Conservation (phyloP, 1,284 basidiomycete genomes). For the Fomitopsis palustris region DNA sequence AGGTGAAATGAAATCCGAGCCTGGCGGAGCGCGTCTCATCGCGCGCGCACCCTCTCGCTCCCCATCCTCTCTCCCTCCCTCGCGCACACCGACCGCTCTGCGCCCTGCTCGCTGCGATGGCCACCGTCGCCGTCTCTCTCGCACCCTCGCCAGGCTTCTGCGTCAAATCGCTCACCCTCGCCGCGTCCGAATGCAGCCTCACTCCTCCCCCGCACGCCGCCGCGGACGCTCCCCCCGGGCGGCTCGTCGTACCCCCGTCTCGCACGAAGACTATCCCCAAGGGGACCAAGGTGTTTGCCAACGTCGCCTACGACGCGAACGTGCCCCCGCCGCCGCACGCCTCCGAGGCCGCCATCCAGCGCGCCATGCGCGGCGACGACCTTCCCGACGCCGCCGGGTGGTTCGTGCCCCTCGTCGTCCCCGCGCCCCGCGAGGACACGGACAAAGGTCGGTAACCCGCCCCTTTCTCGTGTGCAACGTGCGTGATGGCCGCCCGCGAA, state of each 20-base stretch:
- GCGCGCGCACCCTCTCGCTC: background rate
- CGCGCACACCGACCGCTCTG: background rate
- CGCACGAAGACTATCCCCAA: constrained; percentile 33
- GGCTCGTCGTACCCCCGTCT: constrained; percentile 20
- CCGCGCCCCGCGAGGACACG: constrained; percentile 53
- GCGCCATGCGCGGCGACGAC: constrained; percentile 50
- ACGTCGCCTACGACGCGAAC: constrained; percentile 63
- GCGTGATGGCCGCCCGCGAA: background rate
- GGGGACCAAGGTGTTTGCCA: constrained; percentile 65
- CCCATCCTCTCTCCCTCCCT: background rate
- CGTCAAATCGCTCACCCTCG: constrained; percentile 47
- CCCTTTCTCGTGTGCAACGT: background rate
- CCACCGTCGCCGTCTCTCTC: constrained; percentile 36
- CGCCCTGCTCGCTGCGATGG: background rate
- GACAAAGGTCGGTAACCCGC: constrained; percentile 62
- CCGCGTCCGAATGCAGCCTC: constrained; percentile 33
- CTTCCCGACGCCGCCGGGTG: constrained; percentile 36
- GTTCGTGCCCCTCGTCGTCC: constrained; percentile 71
- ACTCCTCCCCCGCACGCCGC: constrained; percentile 16
- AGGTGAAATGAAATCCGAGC: background rate
- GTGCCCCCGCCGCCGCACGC: constrained; percentile 63
- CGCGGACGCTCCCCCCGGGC: constrained; percentile 8
- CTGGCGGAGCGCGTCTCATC: background rate
- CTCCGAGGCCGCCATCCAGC: constrained; percentile 50
- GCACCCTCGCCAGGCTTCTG: constrained; percentile 59